Conservation (phyloP, 768 basidiomycete species). For the Suillus alpinus region DNA sequence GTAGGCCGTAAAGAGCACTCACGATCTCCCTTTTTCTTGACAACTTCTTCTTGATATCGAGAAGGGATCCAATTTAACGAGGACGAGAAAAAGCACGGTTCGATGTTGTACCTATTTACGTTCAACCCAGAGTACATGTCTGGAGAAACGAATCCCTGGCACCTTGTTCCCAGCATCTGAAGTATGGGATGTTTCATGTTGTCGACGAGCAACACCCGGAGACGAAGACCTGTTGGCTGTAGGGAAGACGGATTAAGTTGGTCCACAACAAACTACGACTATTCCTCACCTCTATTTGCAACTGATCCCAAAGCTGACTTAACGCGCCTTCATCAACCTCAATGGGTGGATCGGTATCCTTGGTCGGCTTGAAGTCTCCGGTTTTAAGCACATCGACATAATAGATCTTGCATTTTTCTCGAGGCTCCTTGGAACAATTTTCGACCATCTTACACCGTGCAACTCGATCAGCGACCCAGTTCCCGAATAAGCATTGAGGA, state of each 20-base stretch:
- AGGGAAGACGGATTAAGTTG: background rate
- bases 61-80: conserved; percentile 58
- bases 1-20: conserved; percentile 13
- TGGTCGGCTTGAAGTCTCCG: conserved; percentile 28
- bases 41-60: conserved; percentile 48
- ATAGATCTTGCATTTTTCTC: conserved; percentile 14
- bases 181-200: conserved; percentile 44
- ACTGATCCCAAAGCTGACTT: conserved; percentile 17
- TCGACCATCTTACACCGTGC: conserved; percentile 21
- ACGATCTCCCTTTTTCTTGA: conserved; percentile 44
- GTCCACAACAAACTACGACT: background rate
- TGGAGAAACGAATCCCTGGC: conserved; percentile 3
- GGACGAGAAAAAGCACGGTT: conserved; percentile 56
- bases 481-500: conserved; percentile 45
- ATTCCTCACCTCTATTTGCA: conserved; percentile 16
- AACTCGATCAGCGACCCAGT: conserved; percentile 43
- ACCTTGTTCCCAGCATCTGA: conserved; percentile 52
- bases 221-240: conserved; percentile 15
- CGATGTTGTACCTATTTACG: conserved; percentile 40
- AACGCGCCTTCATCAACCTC: conserved; percentile 12
- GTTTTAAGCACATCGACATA: conserved; percentile 39
- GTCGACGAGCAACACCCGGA: conserved; percentile 39
- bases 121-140: background rate
- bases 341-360: background rate
- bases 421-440: background rate